A percentile compares a stretch with the other conserved stretches of the same genome.
phyloP scores from a whole-genome alignment of 2,329 filamentous ascomycete genomes.

The Leptographium galeiforme region DNA sequence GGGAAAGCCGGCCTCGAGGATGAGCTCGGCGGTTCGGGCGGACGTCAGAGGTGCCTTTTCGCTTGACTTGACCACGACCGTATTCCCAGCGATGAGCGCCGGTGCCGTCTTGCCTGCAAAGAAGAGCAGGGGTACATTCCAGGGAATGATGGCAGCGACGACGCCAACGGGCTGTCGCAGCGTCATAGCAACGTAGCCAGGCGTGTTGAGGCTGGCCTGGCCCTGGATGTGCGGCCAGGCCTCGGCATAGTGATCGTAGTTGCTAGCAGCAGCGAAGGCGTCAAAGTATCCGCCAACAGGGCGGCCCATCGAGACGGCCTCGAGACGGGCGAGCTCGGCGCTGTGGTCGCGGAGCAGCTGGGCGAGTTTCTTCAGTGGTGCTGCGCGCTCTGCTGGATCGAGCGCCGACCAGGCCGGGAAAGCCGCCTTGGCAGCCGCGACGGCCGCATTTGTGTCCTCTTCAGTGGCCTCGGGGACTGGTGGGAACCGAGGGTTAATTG shows the following conservation, averaged over 20 bases:
- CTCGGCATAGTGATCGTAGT: conserved; percentile 28
- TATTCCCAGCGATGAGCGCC: conserved; percentile 42
- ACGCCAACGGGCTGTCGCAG: conserved; percentile 38
- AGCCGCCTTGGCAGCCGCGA: conserved; percentile 28
- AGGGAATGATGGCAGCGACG: conserved; percentile 42
- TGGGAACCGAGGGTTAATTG: background rate
- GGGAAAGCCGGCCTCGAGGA: conserved; percentile 56
- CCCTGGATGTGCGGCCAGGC: conserved; percentile 29
- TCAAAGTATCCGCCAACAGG: conserved; percentile 26
- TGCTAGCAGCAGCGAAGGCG: conserved; percentile 18
- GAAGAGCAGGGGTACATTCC: conserved; percentile 56
- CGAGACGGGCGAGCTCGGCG: conserved; percentile 29
- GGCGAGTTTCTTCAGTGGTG: conserved; percentile 29
- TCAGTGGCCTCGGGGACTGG: conserved; percentile 30
- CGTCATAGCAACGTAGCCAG: conserved; percentile 30
- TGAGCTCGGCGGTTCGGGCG: conserved; percentile 43
- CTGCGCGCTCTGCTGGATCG: conserved; percentile 23
- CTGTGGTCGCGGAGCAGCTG: conserved; percentile 25
- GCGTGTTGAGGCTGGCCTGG: conserved; percentile 31
- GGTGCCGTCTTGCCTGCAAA: conserved; percentile 56
- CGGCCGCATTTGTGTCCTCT: conserved; percentile 27
- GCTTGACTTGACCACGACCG: conserved; percentile 41
- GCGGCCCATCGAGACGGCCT: conserved; percentile 31
- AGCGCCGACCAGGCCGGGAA: conserved; percentile 31
- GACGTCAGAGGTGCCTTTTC: conserved; percentile 44